Evolutionary conservation across 306 rosid species (phyloP).

Genomic region (Lagenaria siceraria): DNA sequence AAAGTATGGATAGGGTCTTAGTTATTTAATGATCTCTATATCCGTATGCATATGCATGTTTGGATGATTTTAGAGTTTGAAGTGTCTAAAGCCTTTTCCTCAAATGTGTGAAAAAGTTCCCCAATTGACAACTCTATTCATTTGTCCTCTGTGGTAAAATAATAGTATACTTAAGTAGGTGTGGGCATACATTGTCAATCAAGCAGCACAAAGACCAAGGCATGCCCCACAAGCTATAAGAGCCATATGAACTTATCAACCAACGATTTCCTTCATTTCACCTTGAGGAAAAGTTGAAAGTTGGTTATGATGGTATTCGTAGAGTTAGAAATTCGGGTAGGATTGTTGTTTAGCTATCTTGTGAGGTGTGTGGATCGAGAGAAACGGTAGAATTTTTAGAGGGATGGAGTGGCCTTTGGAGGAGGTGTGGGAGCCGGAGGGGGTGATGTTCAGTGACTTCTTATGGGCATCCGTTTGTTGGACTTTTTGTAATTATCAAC

Average conservation of each 20-base stretch:
- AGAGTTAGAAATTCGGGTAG: neutral
- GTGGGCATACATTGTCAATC: neutral
- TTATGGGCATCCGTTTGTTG: neutral
- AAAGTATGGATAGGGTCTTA: neutral
- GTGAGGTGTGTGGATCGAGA: neutral
- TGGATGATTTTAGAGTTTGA: neutral
- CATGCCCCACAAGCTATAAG: neutral
- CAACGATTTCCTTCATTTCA: neutral
- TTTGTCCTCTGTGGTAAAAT: neutral
- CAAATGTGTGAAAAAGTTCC: neutral
- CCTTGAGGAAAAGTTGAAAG: neutral
- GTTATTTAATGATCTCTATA: neutral
- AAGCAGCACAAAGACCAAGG: neutral
- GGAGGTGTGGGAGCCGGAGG: neutral
- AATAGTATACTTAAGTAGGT: neutral
- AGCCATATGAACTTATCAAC: neutral
- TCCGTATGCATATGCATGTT: neutral
- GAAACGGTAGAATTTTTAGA: neutral
- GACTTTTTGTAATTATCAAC: neutral
- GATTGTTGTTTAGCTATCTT: neutral
- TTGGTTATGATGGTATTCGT: neutral
- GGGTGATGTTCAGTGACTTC: neutral
- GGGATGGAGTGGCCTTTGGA: neutral
- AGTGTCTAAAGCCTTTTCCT: neutral
- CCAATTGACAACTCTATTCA: neutral